Evolutionary conservation across 345 rosid species (phyloP).

Genomic region (Salix suchowensis): DNA sequence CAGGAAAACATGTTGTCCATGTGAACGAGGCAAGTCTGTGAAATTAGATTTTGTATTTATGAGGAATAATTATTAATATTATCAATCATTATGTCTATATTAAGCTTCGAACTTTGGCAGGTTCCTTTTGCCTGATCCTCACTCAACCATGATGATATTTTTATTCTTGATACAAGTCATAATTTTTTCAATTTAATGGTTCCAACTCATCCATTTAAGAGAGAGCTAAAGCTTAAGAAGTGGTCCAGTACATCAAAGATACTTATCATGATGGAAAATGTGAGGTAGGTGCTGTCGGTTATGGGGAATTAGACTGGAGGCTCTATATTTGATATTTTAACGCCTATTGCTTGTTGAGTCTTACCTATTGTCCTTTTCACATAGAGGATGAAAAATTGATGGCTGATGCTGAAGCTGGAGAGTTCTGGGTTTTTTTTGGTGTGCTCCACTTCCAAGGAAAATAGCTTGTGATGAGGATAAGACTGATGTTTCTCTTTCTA

Average conservation of each 20-base stretch:
- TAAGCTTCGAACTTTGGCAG: conserved; percentile 30
- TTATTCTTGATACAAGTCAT: conserved; percentile 86
- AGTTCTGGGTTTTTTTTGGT: too few relatives aligned
- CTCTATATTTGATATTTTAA: not conserved
- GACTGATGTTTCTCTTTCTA: too few relatives aligned
- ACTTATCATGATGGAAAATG: conserved; percentile 95
- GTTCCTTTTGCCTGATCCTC: conserved; percentile 89
- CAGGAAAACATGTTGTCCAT: conserved; percentile 88
- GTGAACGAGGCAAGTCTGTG: conserved; percentile 77
- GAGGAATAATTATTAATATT: not conserved
- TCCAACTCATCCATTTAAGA: conserved; percentile 94
- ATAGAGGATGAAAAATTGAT: conserved; percentile 94
- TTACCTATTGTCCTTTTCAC: conserved; percentile 16
- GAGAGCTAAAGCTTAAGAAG: conserved; percentile 98
- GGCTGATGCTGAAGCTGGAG: too few relatives aligned
- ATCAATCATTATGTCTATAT: not conserved
- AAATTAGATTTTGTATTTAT: not conserved
- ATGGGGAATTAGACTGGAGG: conserved; percentile 27
- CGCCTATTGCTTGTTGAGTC: conserved; percentile 1
- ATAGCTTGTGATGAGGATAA: too few relatives aligned
- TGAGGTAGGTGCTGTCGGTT: conserved; percentile 86
- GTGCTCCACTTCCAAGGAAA: too few relatives aligned
- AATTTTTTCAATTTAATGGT: conserved; percentile 45
- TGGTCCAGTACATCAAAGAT: conserved; percentile 92
- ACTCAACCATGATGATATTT: conserved; percentile 91